Percentiles rank a stretch among this genome's conserved stretches.
These are phyloP conservation scores for Magnusiomyces fungicola DNA, from an alignment of 1,139 yeast species.

Conservation along the genomic window DNA sequence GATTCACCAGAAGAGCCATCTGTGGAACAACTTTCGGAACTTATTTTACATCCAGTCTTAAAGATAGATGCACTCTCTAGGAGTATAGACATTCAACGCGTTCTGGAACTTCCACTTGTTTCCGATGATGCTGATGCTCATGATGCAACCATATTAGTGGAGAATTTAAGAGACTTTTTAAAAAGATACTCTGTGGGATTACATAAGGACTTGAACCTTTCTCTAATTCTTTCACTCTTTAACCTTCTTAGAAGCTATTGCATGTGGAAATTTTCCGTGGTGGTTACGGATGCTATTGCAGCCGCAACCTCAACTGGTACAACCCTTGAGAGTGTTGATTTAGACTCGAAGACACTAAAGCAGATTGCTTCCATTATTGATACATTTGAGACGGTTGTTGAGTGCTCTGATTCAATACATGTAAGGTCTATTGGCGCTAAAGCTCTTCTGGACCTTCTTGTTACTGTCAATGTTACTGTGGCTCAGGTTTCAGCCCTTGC, in stretches of 20 bases:
- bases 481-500: constrained; percentile 11
- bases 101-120: constrained; percentile 16
- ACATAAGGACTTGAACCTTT: constrained; percentile 3
- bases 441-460: constrained; percentile 11
- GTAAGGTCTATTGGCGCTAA: constrained; percentile 14
- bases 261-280: constrained; percentile 21
- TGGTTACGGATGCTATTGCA: constrained; percentile 10
- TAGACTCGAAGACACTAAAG: constrained; percentile 8
- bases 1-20: constrained; percentile 11
- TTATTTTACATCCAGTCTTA: constrained; percentile 16
- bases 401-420: constrained; percentile 10
- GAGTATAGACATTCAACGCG: constrained; percentile 17
- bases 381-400: constrained; percentile 12
- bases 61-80: constrained; percentile 18
- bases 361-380: constrained; percentile 11
- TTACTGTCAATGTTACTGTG: constrained; percentile 15
- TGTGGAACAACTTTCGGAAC: constrained; percentile 6
- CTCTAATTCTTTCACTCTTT: constrained; percentile 12
- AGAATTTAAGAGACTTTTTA: background rate
- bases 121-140: constrained; percentile 12
- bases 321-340: constrained; percentile 4
- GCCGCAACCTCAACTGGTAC: constrained; percentile 3
- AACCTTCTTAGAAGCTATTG: constrained; percentile 20
- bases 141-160: background rate
- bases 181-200: constrained; percentile 6